Evolutionary conservation across 192 early-diverging fungal genomes (phyloP).

Genomic region (Pilobolus umbonatus): DNA sequence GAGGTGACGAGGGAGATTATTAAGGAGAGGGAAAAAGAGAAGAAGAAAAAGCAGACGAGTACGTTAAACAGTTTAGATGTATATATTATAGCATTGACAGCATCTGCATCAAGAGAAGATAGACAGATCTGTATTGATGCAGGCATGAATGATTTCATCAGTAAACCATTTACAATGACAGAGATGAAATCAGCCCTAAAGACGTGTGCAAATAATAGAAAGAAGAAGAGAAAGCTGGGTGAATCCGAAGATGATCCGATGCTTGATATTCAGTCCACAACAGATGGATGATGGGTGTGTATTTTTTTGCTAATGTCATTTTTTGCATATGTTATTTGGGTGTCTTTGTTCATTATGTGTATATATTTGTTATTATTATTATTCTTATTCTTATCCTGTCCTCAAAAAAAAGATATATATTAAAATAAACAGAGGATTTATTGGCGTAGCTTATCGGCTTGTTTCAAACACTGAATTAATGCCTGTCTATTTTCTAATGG

Average conservation of each 20-base stretch:
- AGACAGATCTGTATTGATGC: slow-evolving; percentile 49
- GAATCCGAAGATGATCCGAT: slow-evolving; percentile 18
- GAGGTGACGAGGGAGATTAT: slow-evolving; percentile 32
- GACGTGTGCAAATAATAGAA: slow-evolving; percentile 17
- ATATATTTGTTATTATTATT: neutral
- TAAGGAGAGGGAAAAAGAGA: slow-evolving; percentile 4
- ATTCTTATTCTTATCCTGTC: no score
- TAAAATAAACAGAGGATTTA: no score
- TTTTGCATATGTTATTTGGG: no score
- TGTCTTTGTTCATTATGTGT: neutral
- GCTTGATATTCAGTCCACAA: slow-evolving; percentile 9
- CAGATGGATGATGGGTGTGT: no score
- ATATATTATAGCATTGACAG: slow-evolving; percentile 51
- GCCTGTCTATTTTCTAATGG: no score
- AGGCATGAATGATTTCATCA: slow-evolving; percentile 52
- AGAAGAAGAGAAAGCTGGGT: slow-evolving; percentile 3
- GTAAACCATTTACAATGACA: slow-evolving; percentile 43
- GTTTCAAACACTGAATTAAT: no score
- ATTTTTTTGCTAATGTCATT: no score
- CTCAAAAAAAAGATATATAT: no score
- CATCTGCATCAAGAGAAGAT: slow-evolving; percentile 43
- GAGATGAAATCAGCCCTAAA: slow-evolving; percentile 42
- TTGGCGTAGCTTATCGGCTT: no score
- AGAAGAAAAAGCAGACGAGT: neutral
- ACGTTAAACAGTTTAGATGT: slow-evolving; percentile 31